Conservation (phyloP, 768 basidiomycete genomes). For the Hericium rajendrae region DNA sequence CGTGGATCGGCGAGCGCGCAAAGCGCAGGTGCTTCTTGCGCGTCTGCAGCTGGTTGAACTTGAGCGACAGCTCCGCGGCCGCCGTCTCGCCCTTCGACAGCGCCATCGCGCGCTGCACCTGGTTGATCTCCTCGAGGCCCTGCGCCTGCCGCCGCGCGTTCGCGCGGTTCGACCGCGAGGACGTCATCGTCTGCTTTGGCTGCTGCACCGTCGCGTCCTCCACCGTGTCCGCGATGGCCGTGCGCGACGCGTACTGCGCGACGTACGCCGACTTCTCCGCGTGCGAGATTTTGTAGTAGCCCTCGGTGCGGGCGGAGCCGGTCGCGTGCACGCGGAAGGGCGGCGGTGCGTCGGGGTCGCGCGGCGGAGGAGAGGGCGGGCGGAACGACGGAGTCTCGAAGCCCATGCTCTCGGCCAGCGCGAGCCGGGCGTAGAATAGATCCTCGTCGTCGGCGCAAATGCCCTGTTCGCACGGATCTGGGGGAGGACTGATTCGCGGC, state of each 20-base stretch:
- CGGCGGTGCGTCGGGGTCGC: constrained; percentile 32
- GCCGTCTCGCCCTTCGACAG: constrained; percentile 68
- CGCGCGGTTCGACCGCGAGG: constrained; percentile 85
- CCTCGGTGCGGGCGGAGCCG: constrained; percentile 88
- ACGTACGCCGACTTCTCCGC: constrained; percentile 89
- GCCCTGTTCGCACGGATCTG: constrained; percentile 43
- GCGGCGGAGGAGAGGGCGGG: constrained; percentile 16
- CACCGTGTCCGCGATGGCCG: constrained; percentile 31
- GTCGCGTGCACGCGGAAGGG: constrained; percentile 70
- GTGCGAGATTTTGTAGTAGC: constrained; percentile 91
- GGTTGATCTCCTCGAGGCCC: constrained; percentile 91
- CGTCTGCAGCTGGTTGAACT: constrained; percentile 97
- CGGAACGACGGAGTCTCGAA: constrained; percentile 18
- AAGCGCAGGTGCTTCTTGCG: constrained; percentile 97
- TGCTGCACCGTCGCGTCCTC: constrained; percentile 39
- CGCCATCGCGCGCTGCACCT: constrained; percentile 73
- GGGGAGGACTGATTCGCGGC: constrained; percentile 36
- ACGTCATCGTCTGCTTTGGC: constrained; percentile 47
- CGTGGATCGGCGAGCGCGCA: constrained; percentile 91
- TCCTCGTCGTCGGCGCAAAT: constrained; percentile 86
- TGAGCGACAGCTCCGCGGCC: constrained; percentile 68
- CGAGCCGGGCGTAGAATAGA: constrained; percentile 65
- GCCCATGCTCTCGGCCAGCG: constrained; percentile 31
- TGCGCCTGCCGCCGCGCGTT: constrained; percentile 86
- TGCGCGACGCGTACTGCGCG: constrained; percentile 71